These are phyloP conservation scores for Yamadazyma songkhlaensis DNA, from an alignment of 1,139 yeast genomes.

Conservation along the genomic window DNA sequence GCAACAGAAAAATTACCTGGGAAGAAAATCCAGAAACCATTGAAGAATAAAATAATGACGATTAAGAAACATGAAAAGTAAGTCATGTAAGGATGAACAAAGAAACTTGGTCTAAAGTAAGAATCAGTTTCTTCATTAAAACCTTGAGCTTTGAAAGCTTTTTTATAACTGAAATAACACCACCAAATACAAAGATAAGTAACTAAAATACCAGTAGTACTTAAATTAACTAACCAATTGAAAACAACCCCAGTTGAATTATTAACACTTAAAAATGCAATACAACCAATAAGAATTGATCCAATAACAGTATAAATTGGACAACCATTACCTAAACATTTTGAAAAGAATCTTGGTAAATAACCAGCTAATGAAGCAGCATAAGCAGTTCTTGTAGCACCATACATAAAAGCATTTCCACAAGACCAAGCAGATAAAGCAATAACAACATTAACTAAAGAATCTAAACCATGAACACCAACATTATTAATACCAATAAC, in stretches of 20 bases:
- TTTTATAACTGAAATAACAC: constrained; percentile 40
- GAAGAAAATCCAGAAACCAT: constrained; percentile 43
- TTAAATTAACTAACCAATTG: constrained; percentile 38
- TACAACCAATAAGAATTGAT: constrained; percentile 21
- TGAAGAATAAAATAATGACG: constrained; percentile 29
- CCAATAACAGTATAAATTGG: constrained; percentile 32
- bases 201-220: constrained; percentile 50
- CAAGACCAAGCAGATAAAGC: constrained; percentile 39
- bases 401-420: constrained; percentile 36
- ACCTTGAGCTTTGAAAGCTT: constrained; percentile 33
- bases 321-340: constrained; percentile 32
- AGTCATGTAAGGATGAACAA: constrained; percentile 31
- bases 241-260: constrained; percentile 29
- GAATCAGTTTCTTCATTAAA: constrained; percentile 20
- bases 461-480: constrained; percentile 35
- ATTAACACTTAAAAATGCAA: constrained; percentile 29
- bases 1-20: constrained; percentile 36
- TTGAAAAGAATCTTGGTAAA: constrained; percentile 32
- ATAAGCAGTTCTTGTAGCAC: constrained; percentile 35
- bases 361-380: constrained; percentile 38
- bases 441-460: constrained; percentile 33
- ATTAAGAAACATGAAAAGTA: constrained; percentile 30
- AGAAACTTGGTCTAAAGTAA: constrained; percentile 24
- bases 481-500: constrained; percentile 36
- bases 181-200: constrained; percentile 51